Base-by-base conservation (phyloP, 805 yeast species). In the Cyberlindnera lachancei region DNA sequence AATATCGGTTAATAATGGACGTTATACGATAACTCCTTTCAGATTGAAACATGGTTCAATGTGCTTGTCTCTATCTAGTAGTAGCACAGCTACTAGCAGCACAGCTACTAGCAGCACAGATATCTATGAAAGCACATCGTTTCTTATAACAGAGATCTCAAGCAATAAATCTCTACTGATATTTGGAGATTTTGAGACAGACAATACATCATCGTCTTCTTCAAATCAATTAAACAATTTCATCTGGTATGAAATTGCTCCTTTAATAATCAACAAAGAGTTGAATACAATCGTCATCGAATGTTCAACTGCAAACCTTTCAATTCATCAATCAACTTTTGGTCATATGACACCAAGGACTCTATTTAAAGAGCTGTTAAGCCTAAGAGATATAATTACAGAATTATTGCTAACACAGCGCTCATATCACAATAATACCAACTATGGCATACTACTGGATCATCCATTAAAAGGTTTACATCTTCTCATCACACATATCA, bases 181-280 rank as follows among this genome's bases (percentile, higher is more conserved):
- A 3, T 85, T 86, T 65, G 96, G 96, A 1, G 96, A 87, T 51
- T 72, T 84, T 22, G 95, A 87, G 50, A 68, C 80, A 29, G 94
- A 84, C 50, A 24, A 46, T 5, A n/a, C n/a, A n/a, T 51, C 62
- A 1, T 70, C 82, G 8, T 44, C 18, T 10, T 10, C 21, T 19
- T 44, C 60, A 17, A 47, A 51, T 6, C 19, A 20, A 68, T 17
- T 27, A 9, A 73, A 26, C 39, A 46, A 30, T 25, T 43, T 38
- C 31, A 66, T 84, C 4, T 85, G 95, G 95, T 32, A 51, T 4
- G 42, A 53, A 14, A 59, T 83, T 3, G 70, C 79, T 1, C 64
- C 67, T 0, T 44, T 61, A 18, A 61, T 80, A 1, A 46, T 60
- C 0, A 29, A 56, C 4, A 53, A 59, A 4, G 37, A 54, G 11